Percentiles rank a stretch among this genome's conserved stretches.
Evolutionary conservation across 2,329 filamentous ascomycete genomes (phyloP).

Genomic region (Ascochyta pisi): DNA sequence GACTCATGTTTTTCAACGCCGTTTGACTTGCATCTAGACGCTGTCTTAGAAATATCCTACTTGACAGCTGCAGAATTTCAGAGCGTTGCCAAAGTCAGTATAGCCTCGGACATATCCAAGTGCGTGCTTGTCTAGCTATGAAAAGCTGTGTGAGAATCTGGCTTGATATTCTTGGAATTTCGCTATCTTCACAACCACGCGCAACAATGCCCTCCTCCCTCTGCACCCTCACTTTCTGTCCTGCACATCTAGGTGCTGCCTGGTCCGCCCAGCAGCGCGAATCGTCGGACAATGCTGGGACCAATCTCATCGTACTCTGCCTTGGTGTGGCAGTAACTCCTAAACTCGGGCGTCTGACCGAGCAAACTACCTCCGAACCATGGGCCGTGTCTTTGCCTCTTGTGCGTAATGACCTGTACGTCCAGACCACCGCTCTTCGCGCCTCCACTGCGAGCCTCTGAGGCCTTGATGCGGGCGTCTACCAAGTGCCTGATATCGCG

Average conservation of each 20-base stretch:
- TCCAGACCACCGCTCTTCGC: slow-evolving; percentile 93
- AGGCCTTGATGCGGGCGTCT: slow-evolving; percentile 89
- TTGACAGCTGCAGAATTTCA: too few relatives aligned
- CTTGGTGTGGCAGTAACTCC: slow-evolving; percentile 92
- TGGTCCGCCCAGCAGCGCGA: slow-evolving; percentile 90
- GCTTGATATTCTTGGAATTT: slow-evolving; percentile 20
- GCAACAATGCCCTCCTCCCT: slow-evolving; percentile 9
- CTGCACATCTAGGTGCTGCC: slow-evolving; percentile 69
- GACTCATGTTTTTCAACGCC: too few relatives aligned
- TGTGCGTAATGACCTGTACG: slow-evolving; percentile 96
- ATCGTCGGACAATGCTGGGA: slow-evolving; percentile 92
- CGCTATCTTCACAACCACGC: slow-evolving; percentile 25
- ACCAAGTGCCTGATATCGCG: slow-evolving; percentile 96
- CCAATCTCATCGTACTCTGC: slow-evolving; percentile 87
- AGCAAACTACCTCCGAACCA: slow-evolving; percentile 98
- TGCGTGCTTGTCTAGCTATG: too few relatives aligned
- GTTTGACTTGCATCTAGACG: too few relatives aligned
- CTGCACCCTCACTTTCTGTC: neutral
- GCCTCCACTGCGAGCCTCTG: slow-evolving; percentile 88
- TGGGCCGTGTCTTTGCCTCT: slow-evolving; percentile 93
- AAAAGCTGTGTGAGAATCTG: slow-evolving; percentile 5
- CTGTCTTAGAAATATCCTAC: too few relatives aligned
- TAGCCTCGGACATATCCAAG: too few relatives aligned
- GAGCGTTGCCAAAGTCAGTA: too few relatives aligned
- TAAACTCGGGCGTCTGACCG: slow-evolving; percentile 97